phyloP scores from a whole-genome alignment of 345 rosid genomes.

The Salix brachista region DNA sequence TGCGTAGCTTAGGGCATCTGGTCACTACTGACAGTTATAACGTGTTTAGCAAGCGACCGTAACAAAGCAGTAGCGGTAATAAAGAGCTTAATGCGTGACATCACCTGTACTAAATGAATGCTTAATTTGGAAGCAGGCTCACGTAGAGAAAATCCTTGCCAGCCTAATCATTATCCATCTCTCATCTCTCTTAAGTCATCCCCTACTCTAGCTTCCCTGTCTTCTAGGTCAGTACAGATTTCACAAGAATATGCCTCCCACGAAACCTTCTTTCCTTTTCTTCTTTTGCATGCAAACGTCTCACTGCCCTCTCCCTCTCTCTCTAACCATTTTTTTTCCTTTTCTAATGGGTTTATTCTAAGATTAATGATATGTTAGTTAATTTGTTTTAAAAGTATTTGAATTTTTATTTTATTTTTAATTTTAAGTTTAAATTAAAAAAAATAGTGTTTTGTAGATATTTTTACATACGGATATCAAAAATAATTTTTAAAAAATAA shows the following conservation, averaged over 20 bases:
- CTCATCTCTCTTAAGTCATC: neutral
- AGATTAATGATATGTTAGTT: neutral
- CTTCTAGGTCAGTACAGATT: neutral
- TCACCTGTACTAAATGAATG: slow-evolving; percentile 23
- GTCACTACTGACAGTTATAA: slow-evolving; percentile 11
- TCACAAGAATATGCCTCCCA: neutral
- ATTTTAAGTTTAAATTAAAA: too few relatives aligned
- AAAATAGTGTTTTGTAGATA: too few relatives aligned
- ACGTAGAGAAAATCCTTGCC: neutral
- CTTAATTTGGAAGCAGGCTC: slow-evolving; percentile 22
- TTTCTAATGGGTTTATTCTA: neutral
- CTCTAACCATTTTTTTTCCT: neutral
- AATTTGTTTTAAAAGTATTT: too few relatives aligned
- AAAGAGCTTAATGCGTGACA: slow-evolving; percentile 20
- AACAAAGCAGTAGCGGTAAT: neutral
- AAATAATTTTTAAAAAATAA: too few relatives aligned
- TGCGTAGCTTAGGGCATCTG: neutral
- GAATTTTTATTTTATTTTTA: too few relatives aligned
- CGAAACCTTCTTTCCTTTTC: neutral
- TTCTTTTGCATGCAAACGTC: too few relatives aligned
- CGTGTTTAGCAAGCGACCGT: slow-evolving; percentile 29
- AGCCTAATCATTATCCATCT: neutral
- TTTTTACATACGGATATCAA: too few relatives aligned
- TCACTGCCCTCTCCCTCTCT: neutral
- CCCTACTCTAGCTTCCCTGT: neutral